Evolutionary conservation across 495 filamentous ascomycete genomes (phyloP).

Genomic region (Corynascus novoguineensis): DNA sequence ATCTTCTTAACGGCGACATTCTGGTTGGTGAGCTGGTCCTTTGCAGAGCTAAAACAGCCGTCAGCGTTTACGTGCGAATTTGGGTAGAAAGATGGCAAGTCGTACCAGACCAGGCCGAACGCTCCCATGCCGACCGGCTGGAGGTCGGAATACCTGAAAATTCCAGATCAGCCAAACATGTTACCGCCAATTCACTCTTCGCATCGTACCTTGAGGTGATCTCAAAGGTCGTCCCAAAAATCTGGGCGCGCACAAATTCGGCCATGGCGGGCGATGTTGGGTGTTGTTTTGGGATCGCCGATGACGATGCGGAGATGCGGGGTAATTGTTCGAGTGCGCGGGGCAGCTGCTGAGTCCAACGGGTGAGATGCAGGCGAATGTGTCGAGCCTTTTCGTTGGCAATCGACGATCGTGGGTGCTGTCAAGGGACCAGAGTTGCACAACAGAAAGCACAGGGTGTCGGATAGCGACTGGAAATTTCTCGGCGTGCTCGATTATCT

Average conservation of each 20-base stretch:
- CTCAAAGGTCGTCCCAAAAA: slow-evolving; percentile 99
- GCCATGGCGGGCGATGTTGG: slow-evolving; percentile 57
- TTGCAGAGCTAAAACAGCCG: slow-evolving; percentile 66
- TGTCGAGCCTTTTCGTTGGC: neutral
- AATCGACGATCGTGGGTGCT: neutral
- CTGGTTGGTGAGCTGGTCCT: slow-evolving; percentile 92
- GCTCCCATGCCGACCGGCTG: slow-evolving; percentile 99
- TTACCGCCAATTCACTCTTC: slow-evolving; percentile 12
- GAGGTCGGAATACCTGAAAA: slow-evolving; percentile 85
- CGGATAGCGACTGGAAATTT: neutral
- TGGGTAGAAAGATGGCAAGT: neutral
- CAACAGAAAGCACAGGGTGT: neutral
- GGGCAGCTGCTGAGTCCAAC: neutral
- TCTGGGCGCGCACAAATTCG: slow-evolving; percentile 98
- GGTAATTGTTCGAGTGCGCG: neutral
- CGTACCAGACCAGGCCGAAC: slow-evolving; percentile 95
- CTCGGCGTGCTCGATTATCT: neutral
- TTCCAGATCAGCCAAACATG: slow-evolving; percentile 19
- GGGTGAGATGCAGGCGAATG: neutral
- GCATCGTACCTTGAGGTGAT: slow-evolving; percentile 89
- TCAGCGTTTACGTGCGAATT: slow-evolving; percentile 17
- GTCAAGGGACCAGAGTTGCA: neutral
- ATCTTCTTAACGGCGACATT: slow-evolving; percentile 99
- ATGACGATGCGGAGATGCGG: slow-evolving; percentile 4
- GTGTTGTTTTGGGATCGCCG: neutral